Percentiles rank a stretch among this genome's conserved stretches.
Evolutionary conservation across 2,329 filamentous ascomycete genomes (phyloP).

Genomic region (Diplocarpon mali): DNA sequence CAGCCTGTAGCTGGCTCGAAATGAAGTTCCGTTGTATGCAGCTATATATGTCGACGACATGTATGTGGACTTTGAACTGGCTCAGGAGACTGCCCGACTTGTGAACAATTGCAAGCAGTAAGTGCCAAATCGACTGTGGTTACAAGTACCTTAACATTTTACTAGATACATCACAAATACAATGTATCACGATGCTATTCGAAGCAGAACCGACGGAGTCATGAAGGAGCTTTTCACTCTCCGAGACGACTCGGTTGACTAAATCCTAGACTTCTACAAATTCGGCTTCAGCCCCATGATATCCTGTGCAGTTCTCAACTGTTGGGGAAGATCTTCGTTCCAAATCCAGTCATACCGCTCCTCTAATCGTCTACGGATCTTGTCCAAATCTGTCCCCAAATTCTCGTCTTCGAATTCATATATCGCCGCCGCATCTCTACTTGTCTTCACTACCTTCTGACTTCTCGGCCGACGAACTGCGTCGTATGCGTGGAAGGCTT

Average conservation of each 20-base stretch:
- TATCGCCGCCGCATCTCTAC: conserved; percentile 22
- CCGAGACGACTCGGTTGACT: conserved; percentile 57
- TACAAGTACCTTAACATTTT: not conserved
- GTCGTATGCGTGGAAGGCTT: conserved; percentile 42
- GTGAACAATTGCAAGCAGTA: conserved; percentile 64
- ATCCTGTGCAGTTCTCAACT: conserved; percentile 30
- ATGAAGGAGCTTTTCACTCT: conserved; percentile 65
- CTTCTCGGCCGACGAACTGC: conserved; percentile 31
- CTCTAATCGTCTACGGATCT: conserved; percentile 28
- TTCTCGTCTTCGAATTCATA: conserved; percentile 36
- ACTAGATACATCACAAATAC: conserved; percentile 63
- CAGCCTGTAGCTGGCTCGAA: conserved; percentile 44
- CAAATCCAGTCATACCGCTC: conserved; percentile 30
- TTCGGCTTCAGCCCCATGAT: conserved; percentile 23
- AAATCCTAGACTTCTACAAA: conserved; percentile 8
- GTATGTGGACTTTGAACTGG: conserved; percentile 75
- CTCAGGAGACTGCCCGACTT: conserved; percentile 59
- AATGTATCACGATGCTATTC: conserved; percentile 77
- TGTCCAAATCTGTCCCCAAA: conserved; percentile 28
- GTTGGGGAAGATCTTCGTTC: conserved; percentile 27
- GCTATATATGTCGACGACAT: conserved; percentile 80
- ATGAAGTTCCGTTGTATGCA: conserved; percentile 77
- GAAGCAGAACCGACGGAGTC: conserved; percentile 63
- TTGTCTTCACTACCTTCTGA: conserved; percentile 25
- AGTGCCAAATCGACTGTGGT: not conserved